These are phyloP conservation scores for Dothiorella sarmentorum DNA, from an alignment of 2,329 filamentous ascomycete species.

Conservation along the genomic window DNA sequence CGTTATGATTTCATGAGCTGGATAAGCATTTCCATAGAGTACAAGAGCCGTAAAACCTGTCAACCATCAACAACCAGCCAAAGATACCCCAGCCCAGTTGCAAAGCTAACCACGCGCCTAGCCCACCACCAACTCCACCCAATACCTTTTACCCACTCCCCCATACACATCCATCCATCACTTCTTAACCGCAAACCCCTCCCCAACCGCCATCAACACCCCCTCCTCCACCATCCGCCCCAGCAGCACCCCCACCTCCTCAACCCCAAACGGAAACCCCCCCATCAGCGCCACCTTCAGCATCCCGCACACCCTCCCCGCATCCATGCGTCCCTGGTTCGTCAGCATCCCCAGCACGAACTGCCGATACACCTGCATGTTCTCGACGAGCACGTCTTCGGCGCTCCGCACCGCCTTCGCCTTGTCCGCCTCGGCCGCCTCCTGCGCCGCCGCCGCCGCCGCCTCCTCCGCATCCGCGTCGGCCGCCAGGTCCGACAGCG, in stretches of 20 bases:
- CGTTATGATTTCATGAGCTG: too few relatives aligned
- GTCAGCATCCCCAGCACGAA: slow-evolving; percentile 95
- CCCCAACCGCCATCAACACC: slow-evolving; percentile 30
- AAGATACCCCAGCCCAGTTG: too few relatives aligned
- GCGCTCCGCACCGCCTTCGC: slow-evolving; percentile 33
- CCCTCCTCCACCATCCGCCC: slow-evolving; percentile 59
- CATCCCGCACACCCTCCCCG: slow-evolving; percentile 86
- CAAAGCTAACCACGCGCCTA: too few relatives aligned
- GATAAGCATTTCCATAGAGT: too few relatives aligned
- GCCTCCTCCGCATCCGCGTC: slow-evolving; percentile 28
- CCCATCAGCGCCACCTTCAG: slow-evolving; percentile 86
- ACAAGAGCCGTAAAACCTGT: too few relatives aligned
- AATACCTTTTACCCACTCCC: neutral
- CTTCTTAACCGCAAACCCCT: slow-evolving; percentile 34
- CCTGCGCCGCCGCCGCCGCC: slow-evolving; percentile 38
- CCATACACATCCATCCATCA: neutral
- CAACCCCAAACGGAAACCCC: slow-evolving; percentile 84
- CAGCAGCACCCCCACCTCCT: slow-evolving; percentile 80
- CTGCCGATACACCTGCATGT: slow-evolving; percentile 76
- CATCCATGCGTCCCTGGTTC: slow-evolving; percentile 80
- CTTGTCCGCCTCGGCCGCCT: slow-evolving; percentile 35
- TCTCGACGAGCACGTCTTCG: slow-evolving; percentile 62
- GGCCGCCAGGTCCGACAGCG: slow-evolving; percentile 24
- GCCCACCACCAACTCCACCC: neutral
- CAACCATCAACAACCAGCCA: too few relatives aligned